These are phyloP conservation scores for Handroanthus guayacan DNA, from an alignment of 257 asterid species.

Conservation along the genomic window DNA sequence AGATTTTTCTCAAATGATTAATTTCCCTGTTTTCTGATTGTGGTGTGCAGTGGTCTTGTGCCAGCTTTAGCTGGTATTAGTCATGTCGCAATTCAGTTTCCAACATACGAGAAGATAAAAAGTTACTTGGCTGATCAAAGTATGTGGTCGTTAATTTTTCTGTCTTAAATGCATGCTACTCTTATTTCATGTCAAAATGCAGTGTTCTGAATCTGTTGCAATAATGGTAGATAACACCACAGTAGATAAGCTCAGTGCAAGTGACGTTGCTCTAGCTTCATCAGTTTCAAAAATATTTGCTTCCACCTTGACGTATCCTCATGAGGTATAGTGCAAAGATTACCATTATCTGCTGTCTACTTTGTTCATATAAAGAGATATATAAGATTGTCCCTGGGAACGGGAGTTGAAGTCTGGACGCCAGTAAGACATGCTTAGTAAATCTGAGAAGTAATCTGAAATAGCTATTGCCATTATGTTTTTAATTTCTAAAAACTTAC, in stretches of 20 bases:
- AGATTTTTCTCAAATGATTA: conserved; percentile 17
- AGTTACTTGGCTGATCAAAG: conserved; percentile 77
- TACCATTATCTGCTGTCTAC: neutral
- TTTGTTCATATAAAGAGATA: conserved; percentile 1
- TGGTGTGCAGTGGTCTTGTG: conserved; percentile 85
- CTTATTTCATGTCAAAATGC: conserved; percentile 21
- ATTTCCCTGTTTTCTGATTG: conserved; percentile 22
- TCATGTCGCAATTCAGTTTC: conserved; percentile 95
- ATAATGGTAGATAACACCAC: conserved; percentile 67
- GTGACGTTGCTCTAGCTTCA: conserved; percentile 88
- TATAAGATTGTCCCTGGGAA: neutral
- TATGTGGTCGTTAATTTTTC: conserved; percentile 49
- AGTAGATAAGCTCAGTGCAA: conserved; percentile 71
- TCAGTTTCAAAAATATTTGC: conserved; percentile 94
- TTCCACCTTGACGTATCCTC: conserved; percentile 92
- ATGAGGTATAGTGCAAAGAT: conserved; percentile 40
- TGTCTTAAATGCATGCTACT: conserved; percentile 9
- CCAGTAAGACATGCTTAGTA: neutral
- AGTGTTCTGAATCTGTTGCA: conserved; percentile 33
- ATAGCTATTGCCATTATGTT: neutral
- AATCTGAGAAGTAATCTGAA: conserved; percentile 4
- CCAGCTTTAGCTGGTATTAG: conserved; percentile 96
- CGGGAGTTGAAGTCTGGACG: neutral
- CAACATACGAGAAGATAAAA: conserved; percentile 87
- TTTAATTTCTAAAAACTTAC: neutral